Evolutionary conservation across 225 moss, liverwort and hornwort genomes (phyloP).

Genomic region (Physcomitrium patens): DNA sequence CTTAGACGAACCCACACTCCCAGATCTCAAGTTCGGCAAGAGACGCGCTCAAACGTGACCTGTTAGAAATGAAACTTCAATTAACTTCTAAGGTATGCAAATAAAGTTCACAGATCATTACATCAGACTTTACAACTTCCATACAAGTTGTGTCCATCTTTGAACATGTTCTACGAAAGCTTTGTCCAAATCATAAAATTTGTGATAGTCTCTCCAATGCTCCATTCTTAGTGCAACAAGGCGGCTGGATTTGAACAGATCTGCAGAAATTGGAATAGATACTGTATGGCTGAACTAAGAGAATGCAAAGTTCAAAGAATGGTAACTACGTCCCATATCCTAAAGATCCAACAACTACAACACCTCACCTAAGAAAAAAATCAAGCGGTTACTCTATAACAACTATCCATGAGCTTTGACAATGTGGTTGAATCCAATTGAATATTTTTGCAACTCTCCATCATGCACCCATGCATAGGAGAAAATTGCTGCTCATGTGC

Average conservation of each 20-base stretch:
- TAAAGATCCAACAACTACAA: slow-evolving; percentile 24
- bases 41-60: slow-evolving; percentile 13
- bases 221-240: slow-evolving; percentile 25
- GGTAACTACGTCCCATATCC: slow-evolving; percentile 10
- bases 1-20: slow-evolving; percentile 1
- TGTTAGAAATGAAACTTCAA: background rate
- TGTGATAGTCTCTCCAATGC: slow-evolving; percentile 19
- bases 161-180: slow-evolving; percentile 29
- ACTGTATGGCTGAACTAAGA: slow-evolving; percentile 25
- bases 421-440: slow-evolving; percentile 30
- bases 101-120: slow-evolving; percentile 5
- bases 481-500: slow-evolving; percentile 25
- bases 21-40: slow-evolving; percentile 20
- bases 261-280: background rate
- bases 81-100: slow-evolving; percentile 3
- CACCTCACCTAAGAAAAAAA: slow-evolving; percentile 27
- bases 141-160: slow-evolving; percentile 27
- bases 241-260: slow-evolving; percentile 16
- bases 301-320: slow-evolving; percentile 22
- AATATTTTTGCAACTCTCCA: slow-evolving; percentile 32
- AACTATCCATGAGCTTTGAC: slow-evolving; percentile 27
- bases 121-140: slow-evolving; percentile 13
- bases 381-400: slow-evolving; percentile 29
- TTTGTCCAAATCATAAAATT: slow-evolving; percentile 18
- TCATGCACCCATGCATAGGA: slow-evolving; percentile 31